Conservation (phyloP, 1,139 yeast species). For the Lodderomyces elongisporus region DNA sequence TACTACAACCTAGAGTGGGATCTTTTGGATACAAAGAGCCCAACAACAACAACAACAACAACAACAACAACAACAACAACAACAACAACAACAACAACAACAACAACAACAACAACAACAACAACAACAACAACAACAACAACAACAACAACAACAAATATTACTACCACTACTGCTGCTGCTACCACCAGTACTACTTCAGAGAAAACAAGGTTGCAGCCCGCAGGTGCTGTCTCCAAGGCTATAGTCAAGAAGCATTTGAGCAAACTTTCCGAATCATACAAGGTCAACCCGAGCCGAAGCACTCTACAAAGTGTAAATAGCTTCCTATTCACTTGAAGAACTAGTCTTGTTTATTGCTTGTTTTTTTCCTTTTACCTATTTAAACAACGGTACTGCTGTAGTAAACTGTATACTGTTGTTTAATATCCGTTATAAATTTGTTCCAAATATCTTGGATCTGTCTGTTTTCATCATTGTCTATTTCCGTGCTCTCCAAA, state of each 20-base stretch:
- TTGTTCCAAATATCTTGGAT: constrained; percentile 9
- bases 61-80: too few relatives aligned
- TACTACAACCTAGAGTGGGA: constrained; percentile 43
- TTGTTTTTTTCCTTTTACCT: too few relatives aligned
- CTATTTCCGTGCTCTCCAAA: constrained; percentile 8
- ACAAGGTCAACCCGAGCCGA: constrained; percentile 67
- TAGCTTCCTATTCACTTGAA: constrained; percentile 23
- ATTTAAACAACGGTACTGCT: constrained; percentile 9
- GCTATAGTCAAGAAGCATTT: constrained; percentile 54
- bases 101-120: too few relatives aligned
- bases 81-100: too few relatives aligned
- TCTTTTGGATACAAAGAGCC: too few relatives aligned
- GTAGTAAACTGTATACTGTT: constrained; percentile 11
- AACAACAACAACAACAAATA: too few relatives aligned
- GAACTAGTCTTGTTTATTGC: too few relatives aligned
- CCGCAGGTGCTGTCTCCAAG: constrained; percentile 34
- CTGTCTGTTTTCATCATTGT: constrained; percentile 5
- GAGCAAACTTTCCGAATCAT: constrained; percentile 39
- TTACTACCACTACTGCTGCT: too few relatives aligned
- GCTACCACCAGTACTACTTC: too few relatives aligned
- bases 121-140: too few relatives aligned
- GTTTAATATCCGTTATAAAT: constrained; percentile 7
- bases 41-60: too few relatives aligned
- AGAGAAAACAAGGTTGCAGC: constrained; percentile 9
- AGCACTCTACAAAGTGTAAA: constrained; percentile 68